Percentiles rank a stretch among this genome's conserved stretches.
Evolutionary conservation across 2,329 filamentous ascomycete species (phyloP).

Genomic region (Talaromyces verruculosus): DNA sequence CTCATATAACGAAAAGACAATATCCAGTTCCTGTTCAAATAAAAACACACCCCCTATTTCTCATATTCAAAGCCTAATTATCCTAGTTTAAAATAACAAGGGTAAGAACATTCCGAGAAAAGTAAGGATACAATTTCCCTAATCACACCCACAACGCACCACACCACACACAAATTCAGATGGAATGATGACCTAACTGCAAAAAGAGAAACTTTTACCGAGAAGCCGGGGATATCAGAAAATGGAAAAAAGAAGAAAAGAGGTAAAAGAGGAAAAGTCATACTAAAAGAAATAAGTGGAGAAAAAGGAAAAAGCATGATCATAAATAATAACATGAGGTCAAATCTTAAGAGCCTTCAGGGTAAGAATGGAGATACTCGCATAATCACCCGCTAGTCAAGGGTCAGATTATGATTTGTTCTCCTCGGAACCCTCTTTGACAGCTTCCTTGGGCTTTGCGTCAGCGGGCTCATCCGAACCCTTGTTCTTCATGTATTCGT

Average conservation of each 20-base stretch:
- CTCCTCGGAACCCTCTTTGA: constrained; percentile 46
- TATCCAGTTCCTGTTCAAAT: not conserved
- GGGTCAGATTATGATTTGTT: constrained; percentile 39
- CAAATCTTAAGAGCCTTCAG: constrained; percentile 12
- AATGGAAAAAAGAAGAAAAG: constrained; percentile 31
- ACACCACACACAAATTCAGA: constrained; percentile 11
- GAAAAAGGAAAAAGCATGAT: constrained; percentile 19
- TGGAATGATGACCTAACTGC: constrained; percentile 15
- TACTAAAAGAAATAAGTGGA: constrained; percentile 24
- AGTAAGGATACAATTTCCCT: constrained; percentile 14
- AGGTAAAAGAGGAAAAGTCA: constrained; percentile 28
- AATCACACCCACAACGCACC: constrained; percentile 4
- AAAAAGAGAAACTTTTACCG: constrained; percentile 41
- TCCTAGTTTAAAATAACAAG: constrained; percentile 9
- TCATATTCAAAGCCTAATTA: constrained; percentile 12
- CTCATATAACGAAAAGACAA: not conserved
- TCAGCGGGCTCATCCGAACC: constrained; percentile 44
- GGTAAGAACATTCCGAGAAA: constrained; percentile 3
- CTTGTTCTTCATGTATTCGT: constrained; percentile 96
- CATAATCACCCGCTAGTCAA: constrained; percentile 20
- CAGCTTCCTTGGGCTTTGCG: constrained; percentile 47
- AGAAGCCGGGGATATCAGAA: constrained; percentile 45
- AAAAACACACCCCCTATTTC: constrained; percentile 5
- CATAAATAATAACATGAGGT: constrained; percentile 23
- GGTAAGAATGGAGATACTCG: not conserved